A percentile compares a stretch with the other conserved stretches of the same genome.
These are phyloP conservation scores for Gossypium bickii DNA, from an alignment of 345 rosid genomes.

Conservation along the genomic window DNA sequence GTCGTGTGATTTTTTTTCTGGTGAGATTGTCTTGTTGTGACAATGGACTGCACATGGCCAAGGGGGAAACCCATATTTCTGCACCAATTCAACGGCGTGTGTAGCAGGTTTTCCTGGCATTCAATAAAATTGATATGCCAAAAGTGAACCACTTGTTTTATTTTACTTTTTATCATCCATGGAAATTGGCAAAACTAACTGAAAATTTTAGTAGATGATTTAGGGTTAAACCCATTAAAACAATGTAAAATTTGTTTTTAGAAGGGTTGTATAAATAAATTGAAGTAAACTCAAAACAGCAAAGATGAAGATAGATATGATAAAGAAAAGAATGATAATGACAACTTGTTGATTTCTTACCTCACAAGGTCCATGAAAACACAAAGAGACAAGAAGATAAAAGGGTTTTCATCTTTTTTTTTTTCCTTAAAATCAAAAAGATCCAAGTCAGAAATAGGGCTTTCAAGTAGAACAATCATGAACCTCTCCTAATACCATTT, in stretches of 20 bases:
- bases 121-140: not conserved
- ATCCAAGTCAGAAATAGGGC: not conserved
- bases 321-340: not conserved
- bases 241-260: no score
- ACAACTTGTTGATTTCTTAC: not conserved
- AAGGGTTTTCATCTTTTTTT: not conserved
- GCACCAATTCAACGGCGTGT: not conserved
- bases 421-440: not conserved
- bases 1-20: not conserved
- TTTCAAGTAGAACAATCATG: constrained; percentile 13
- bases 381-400: not conserved
- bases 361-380: not conserved
- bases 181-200: not conserved
- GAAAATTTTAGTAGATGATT: no score
- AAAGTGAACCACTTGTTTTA: constrained; percentile 1
- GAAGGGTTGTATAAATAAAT: no score
- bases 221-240: no score
- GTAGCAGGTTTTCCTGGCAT: not conserved
- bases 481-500: not conserved
- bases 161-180: not conserved
- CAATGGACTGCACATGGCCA: constrained; percentile 2
- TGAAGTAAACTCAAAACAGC: no score
- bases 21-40: constrained; percentile 4
- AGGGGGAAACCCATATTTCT: not conserved
- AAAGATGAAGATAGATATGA: not conserved